These are phyloP conservation scores for Aspergillus sp. DNA, from an alignment of 2,329 filamentous ascomycete genomes.

Conservation along the genomic window DNA sequence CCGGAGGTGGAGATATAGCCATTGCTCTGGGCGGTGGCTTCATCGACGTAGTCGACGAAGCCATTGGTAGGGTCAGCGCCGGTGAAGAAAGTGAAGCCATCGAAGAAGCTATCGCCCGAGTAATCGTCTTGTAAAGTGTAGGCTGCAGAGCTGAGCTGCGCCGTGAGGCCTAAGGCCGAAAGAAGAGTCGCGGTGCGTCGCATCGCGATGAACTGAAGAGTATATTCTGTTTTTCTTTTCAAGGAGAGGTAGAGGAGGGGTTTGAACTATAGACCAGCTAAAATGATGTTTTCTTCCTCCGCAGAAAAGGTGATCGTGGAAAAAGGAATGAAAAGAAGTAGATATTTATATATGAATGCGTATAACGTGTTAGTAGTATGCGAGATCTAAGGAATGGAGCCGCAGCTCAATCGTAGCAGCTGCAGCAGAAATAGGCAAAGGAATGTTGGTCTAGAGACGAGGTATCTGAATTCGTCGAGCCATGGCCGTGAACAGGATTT, in stretches of 20 bases:
- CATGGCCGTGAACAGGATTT: background rate
- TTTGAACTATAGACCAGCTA: background rate
- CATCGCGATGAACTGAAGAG: constrained; percentile 24
- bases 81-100: constrained; percentile 56
- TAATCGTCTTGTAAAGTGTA: constrained; percentile 54
- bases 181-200: constrained; percentile 30
- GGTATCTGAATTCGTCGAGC: background rate
- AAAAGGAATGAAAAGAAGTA: background rate
- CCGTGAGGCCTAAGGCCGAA: constrained; percentile 32
- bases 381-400: background rate
- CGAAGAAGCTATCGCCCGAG: constrained; percentile 50
- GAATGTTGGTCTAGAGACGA: background rate
- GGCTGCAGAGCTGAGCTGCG: constrained; percentile 34
- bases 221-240: constrained; percentile 7
- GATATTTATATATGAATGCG: too few species aligned
- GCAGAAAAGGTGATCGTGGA: background rate
- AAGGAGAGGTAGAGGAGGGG: background rate
- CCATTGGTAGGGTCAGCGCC: constrained; percentile 70
- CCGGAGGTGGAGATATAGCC: constrained; percentile 61
- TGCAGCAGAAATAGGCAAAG: background rate
- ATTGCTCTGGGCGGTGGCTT: constrained; percentile 57
- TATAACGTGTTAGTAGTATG: background rate
- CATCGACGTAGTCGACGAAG: constrained; percentile 69
- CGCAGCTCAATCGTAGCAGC: background rate
- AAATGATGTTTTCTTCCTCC: constrained; percentile 20